A percentile compares a stretch with the other conserved stretches of the same genome.
phyloP scores from a whole-genome alignment of 768 basidiomycete genomes.

The Psilocybe cyanescens region DNA sequence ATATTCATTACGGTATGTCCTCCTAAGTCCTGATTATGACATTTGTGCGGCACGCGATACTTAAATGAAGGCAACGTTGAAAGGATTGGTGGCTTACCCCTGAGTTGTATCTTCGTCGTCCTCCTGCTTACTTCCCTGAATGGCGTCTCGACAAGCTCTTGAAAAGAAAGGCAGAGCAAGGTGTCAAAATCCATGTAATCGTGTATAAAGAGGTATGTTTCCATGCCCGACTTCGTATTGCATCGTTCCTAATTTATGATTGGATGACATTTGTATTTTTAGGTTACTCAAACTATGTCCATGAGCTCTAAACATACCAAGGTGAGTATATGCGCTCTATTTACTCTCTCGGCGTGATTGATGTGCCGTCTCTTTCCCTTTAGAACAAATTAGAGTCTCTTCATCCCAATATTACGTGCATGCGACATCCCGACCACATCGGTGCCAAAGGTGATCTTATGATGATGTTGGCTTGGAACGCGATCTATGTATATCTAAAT shows the following conservation, averaged over 20 bases:
- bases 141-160: conserved; percentile 89
- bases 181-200: conserved; percentile 89
- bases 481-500: neutral
- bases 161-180: conserved; percentile 87
- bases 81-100: conserved; percentile 96
- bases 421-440: conserved; percentile 92
- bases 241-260: neutral
- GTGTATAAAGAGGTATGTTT: conserved; percentile 87
- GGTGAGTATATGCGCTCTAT: conserved; percentile 24
- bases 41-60: neutral
- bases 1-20: conserved; percentile 82
- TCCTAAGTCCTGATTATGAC: neutral
- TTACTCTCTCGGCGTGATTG: neutral
- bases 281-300: conserved; percentile 90
- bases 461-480: neutral
- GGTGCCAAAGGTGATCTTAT: conserved; percentile 63
- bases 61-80: neutral
- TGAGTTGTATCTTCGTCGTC: conserved; percentile 92
- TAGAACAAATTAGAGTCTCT: conserved; percentile 79
- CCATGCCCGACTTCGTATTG: neutral
- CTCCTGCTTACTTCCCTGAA: conserved; percentile 82
- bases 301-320: conserved; percentile 91
- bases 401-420: conserved; percentile 85
- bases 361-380: neutral
- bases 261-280: neutral